phyloP scores from a whole-genome alignment of 805 yeast species.

The Danielozyma ontarioensis region DNA sequence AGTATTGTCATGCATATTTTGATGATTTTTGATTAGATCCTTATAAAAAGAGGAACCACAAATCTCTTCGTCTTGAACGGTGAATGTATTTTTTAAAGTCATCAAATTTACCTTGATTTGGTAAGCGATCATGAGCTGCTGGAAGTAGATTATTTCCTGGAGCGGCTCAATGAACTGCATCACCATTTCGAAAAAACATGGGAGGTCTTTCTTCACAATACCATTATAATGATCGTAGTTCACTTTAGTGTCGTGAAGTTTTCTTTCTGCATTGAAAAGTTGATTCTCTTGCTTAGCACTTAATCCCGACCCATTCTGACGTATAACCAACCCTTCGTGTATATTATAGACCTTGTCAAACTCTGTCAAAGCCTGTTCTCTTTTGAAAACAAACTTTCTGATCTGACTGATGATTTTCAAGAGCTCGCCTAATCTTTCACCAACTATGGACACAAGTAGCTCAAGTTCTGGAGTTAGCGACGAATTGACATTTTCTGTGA shows the following conservation, averaged over 20 bases:
- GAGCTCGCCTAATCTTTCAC: conserved; percentile 11
- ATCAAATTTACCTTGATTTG: conserved; percentile 19
- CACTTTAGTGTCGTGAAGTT: conserved; percentile 16
- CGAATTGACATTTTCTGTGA: conserved; percentile 10
- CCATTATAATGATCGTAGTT: conserved; percentile 33
- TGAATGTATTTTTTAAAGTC: conserved; percentile 9
- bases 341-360: conserved; percentile 29
- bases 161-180: conserved; percentile 25
- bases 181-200: conserved; percentile 34
- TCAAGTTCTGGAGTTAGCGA: conserved; percentile 7
- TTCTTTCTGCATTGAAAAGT: conserved; percentile 17
- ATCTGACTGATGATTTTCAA: conserved; percentile 15
- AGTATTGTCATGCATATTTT: conserved; percentile 4
- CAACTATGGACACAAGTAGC: conserved; percentile 3
- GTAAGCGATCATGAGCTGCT: conserved; percentile 31
- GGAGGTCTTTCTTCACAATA: conserved; percentile 42
- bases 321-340: conserved; percentile 23
- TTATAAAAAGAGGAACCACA: conserved; percentile 1
- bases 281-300: conserved; percentile 25
- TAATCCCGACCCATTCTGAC: conserved; percentile 30
- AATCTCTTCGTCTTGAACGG: conserved; percentile 4
- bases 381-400: conserved; percentile 18
- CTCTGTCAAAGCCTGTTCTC: conserved; percentile 33
- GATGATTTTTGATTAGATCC: conserved; percentile 3
- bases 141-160: conserved; percentile 29